Evolutionary conservation across 169 alveolate genomes (phyloP), one percentile per base, ranked within the genome.

Genomic region (Cryptosporidium ubiquitum): DNA sequence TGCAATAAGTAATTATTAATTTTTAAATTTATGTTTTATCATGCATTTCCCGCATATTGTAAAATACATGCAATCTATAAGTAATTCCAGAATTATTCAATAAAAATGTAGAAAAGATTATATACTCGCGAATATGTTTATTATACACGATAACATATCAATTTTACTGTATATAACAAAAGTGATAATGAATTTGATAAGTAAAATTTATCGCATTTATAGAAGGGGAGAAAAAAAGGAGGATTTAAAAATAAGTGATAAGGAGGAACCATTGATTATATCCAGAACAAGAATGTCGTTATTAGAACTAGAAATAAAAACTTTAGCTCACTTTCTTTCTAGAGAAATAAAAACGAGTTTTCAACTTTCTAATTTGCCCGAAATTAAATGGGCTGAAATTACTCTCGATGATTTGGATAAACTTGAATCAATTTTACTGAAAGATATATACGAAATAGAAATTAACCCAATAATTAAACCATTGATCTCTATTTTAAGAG

Each of bases 291-390:
- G 89, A 52, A 42, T 79, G 66, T 20, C 39, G 16, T 29, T 61
- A 57, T 47, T 79, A 33, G 89, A 79, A 57, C 51, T 79, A 20
- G 89, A 79, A 29, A 79, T 79, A n/a, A 51, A 79, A 18, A 42
- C 64, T 12, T 64, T 79, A 35, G 31, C 75, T 20, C 14, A 79
- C 3, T 23, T 79, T 14, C 79, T 79, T 26, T 61, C 55, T 40
- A 79, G 64, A 14, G 89, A 79, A 61, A 39, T 79, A 39, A 61
- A 61, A 79, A 49, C 23, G 16, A 64, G 55, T 49, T 60, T 1
- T 37, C 70, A 33, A 29, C 23, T 31, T 6, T 26, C 64, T 37
- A 33, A 10, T 64, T 26, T 61, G 9, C 26, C 89, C 39, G 68
- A 49, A 58, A 60, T 79, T 18, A 79, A 39, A 5, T 79, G 73